Evolutionary conservation across 371 early-diverging fungal genomes (phyloP).

Genomic region (Mortierella sp.): DNA sequence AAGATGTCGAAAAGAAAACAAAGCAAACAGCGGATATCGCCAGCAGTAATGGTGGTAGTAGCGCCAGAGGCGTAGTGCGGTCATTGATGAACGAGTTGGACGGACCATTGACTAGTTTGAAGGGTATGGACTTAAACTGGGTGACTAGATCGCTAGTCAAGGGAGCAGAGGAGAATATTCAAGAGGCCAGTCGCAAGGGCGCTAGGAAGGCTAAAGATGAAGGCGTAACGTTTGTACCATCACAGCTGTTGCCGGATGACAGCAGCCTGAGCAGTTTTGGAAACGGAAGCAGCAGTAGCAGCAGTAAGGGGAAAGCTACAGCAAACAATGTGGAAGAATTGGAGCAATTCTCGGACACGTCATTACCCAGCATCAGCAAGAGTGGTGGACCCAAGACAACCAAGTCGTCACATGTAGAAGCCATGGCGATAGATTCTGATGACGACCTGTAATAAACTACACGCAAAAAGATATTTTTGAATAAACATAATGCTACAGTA

Average conservation of each 20-base stretch:
- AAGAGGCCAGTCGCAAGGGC: constrained; percentile 5
- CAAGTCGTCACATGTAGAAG: constrained; percentile 13
- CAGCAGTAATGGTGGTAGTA: background rate
- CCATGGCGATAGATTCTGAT: constrained; percentile 34
- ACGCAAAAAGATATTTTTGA: background rate
- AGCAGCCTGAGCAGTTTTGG: background rate
- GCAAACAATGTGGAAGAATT: constrained; percentile 2
- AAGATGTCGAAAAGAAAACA: background rate
- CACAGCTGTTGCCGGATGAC: background rate
- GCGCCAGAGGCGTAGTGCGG: constrained; percentile 12
- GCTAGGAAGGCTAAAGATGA: background rate
- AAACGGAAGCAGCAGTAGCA: background rate
- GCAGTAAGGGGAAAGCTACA: background rate
- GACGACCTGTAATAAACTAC: constrained; percentile 13
- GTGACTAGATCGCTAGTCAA: constrained; percentile 13
- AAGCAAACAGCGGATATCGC: background rate
- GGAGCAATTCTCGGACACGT: constrained; percentile 4
- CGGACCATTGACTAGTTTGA: constrained; percentile 30
- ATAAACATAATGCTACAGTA: background rate
- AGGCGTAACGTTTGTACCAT: background rate
- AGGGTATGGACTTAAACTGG: constrained; percentile 42
- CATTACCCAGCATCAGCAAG: background rate
- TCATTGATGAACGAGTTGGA: constrained; percentile 21
- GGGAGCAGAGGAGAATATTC: background rate
- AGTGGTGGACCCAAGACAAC: background rate